phyloP scores from a whole-genome alignment of 768 basidiomycete genomes.

The Russula emetica region DNA sequence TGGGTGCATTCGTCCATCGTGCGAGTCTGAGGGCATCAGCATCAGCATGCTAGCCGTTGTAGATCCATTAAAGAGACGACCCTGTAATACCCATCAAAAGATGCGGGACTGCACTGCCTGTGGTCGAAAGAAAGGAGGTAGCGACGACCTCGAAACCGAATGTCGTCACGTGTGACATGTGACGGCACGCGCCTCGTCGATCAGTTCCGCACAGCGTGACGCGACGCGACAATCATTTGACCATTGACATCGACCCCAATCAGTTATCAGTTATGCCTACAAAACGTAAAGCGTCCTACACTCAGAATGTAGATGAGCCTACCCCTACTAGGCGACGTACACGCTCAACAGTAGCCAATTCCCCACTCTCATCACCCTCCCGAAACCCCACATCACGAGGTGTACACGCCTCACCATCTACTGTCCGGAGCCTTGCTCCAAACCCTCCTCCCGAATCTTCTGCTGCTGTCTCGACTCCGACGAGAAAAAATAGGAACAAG shows the following conservation, averaged over 20 bases:
- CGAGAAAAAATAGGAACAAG: slow-evolving; percentile 2
- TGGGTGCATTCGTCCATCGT: slow-evolving; percentile 80
- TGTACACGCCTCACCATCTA: slow-evolving; percentile 3
- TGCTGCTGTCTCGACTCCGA: neutral
- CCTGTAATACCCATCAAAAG: slow-evolving; percentile 28
- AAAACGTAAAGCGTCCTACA: slow-evolving; percentile 33
- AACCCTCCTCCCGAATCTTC: neutral
- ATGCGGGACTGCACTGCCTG: neutral
- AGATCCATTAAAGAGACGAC: slow-evolving; percentile 6
- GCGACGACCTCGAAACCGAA: neutral
- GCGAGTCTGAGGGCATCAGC: slow-evolving; percentile 49
- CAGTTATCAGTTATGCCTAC: slow-evolving; percentile 33
- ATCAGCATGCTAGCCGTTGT: neutral
- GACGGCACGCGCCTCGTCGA: slow-evolving; percentile 1
- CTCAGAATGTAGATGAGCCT: slow-evolving; percentile 22
- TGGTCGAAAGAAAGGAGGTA: neutral
- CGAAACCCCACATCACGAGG: neutral
- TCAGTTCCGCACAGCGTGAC: neutral
- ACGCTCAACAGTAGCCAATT: slow-evolving; percentile 21
- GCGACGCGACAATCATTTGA: no score
- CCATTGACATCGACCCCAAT: no score
- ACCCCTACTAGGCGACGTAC: slow-evolving; percentile 26
- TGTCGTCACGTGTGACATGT: neutral
- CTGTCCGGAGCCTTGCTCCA: neutral
- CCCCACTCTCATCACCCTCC: slow-evolving; percentile 10